These are phyloP conservation scores for Exophiala calicioides DNA, from an alignment of 2,329 filamentous ascomycete genomes.

Conservation along the genomic window DNA sequence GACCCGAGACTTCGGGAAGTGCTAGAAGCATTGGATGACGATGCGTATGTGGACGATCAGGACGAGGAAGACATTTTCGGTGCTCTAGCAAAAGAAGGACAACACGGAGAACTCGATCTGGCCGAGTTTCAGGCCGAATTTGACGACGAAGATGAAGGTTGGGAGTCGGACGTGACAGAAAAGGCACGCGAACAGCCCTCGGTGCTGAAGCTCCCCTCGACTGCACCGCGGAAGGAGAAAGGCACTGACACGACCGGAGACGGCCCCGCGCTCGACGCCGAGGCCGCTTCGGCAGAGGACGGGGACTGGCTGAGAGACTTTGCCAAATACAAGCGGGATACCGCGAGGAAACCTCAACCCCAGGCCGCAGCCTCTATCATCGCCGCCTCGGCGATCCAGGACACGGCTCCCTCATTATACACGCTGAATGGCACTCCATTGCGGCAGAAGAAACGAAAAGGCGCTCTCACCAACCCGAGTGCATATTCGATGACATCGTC, in stretches of 20 bases:
- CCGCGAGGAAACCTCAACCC: slow-evolving; percentile 45
- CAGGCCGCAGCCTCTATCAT: slow-evolving; percentile 40
- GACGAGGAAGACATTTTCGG: slow-evolving; percentile 81
- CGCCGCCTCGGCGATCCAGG: slow-evolving; percentile 44
- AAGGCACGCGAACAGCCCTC: slow-evolving; percentile 55
- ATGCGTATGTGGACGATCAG: slow-evolving; percentile 84
- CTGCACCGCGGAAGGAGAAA: slow-evolving; percentile 1
- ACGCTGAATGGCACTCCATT: slow-evolving; percentile 65
- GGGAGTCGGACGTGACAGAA: slow-evolving; percentile 92
- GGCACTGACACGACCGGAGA: slow-evolving; percentile 1
- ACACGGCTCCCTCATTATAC: slow-evolving; percentile 45
- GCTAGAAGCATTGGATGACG: slow-evolving; percentile 89
- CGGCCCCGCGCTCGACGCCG: slow-evolving; percentile 16
- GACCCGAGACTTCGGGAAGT: slow-evolving; percentile 89
- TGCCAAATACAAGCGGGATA: slow-evolving; percentile 87
- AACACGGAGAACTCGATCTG: slow-evolving; percentile 67
- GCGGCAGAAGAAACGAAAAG: slow-evolving; percentile 90
- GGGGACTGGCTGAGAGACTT: slow-evolving; percentile 91
- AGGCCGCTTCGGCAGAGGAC: slow-evolving; percentile 55
- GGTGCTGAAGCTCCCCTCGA: slow-evolving; percentile 19
- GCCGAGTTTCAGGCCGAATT: slow-evolving; percentile 74
- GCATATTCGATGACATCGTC: slow-evolving; percentile 92
- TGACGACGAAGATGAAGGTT: slow-evolving; percentile 73
- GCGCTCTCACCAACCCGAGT: slow-evolving; percentile 82
- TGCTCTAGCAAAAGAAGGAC: slow-evolving; percentile 66